phyloP scores from a whole-genome alignment of 2,329 filamentous ascomycete genomes.

The Ophiostoma triangulosporum region DNA sequence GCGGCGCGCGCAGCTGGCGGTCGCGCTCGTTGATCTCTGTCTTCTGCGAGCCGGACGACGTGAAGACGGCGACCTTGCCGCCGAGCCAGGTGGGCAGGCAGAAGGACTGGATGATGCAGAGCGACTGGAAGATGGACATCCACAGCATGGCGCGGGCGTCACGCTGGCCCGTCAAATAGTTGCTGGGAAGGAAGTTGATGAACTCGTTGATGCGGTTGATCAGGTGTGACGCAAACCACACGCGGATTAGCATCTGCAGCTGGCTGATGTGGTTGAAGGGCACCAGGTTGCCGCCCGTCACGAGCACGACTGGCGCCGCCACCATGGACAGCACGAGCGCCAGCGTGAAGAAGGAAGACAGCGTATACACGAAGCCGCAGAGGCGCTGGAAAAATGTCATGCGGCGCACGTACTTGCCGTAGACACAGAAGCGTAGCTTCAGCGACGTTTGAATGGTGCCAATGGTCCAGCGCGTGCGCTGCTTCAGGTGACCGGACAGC shows the following conservation, averaged over 20 bases:
- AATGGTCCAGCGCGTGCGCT: constrained; percentile 42
- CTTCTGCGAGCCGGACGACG: constrained; percentile 43
- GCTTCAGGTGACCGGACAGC: constrained; percentile 40
- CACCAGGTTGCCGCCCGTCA: constrained; percentile 43
- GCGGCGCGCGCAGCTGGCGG: constrained; percentile 35
- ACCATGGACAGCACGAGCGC: constrained; percentile 40
- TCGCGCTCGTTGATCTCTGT: constrained; percentile 46
- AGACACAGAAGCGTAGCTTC: constrained; percentile 47
- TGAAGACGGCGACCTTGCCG: constrained; percentile 43
- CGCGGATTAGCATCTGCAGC: constrained; percentile 42
- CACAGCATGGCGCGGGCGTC: constrained; percentile 43
- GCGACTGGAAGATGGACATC: constrained; percentile 32
- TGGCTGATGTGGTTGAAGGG: constrained; percentile 38
- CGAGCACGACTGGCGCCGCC: constrained; percentile 44
- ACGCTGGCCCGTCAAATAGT: constrained; percentile 45
- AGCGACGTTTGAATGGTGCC: constrained; percentile 44
- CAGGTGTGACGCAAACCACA: constrained; percentile 37
- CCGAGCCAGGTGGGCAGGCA: constrained; percentile 50
- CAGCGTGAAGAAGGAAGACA: constrained; percentile 25
- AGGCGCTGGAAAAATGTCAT: constrained; percentile 46
- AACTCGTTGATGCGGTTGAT: constrained; percentile 41
- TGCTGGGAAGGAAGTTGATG: constrained; percentile 41
- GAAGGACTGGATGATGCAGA: constrained; percentile 43
- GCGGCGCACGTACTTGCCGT: constrained; percentile 34
- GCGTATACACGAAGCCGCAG: constrained; percentile 43